These are phyloP conservation scores for Zymoseptoria pseudotritici DNA, from an alignment of 2,329 filamentous ascomycete species.

Conservation along the genomic window DNA sequence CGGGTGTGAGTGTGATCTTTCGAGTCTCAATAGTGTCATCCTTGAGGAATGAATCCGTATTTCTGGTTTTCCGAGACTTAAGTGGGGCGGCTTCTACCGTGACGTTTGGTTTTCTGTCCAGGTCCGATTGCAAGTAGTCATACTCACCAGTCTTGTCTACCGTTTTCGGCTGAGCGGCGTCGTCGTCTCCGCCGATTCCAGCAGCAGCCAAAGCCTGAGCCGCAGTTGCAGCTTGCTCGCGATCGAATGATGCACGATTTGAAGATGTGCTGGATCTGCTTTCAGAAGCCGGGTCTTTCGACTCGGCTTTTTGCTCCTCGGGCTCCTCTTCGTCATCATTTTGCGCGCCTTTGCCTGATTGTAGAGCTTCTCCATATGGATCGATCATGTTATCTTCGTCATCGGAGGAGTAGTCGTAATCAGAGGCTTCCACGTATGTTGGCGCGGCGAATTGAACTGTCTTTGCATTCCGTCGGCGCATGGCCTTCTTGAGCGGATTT, in stretches of 20 bases:
- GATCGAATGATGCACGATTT: constrained; percentile 26
- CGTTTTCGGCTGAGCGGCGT: constrained; percentile 26
- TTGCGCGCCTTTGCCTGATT: constrained; percentile 14
- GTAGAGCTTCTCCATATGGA: constrained; percentile 15
- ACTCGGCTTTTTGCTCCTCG: constrained; percentile 17
- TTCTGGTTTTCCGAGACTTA: constrained; percentile 76
- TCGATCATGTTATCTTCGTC: constrained; percentile 29
- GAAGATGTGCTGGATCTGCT: constrained; percentile 19
- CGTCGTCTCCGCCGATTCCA: constrained; percentile 19
- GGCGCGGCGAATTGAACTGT: constrained; percentile 79
- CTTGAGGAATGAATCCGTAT: constrained; percentile 95
- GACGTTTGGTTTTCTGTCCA: constrained; percentile 14
- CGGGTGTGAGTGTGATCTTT: constrained; percentile 94
- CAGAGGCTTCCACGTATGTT: constrained; percentile 81
- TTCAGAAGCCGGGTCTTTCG: constrained; percentile 16
- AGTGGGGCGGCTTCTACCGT: constrained; percentile 31
- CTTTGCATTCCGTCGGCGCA: constrained; percentile 74
- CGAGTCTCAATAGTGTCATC: constrained; percentile 92
- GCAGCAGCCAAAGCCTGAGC: constrained; percentile 18
- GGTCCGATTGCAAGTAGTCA: constrained; percentile 10
- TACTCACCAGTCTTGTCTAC: constrained; percentile 27
- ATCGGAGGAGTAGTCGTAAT: constrained; percentile 76
- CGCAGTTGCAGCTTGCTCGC: constrained; percentile 25
- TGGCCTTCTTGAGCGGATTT: constrained; percentile 74
- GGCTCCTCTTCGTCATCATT: constrained; percentile 17